Conservation (phyloP, 352 stramenopile genomes). For the Pythium periplocum region DNA sequence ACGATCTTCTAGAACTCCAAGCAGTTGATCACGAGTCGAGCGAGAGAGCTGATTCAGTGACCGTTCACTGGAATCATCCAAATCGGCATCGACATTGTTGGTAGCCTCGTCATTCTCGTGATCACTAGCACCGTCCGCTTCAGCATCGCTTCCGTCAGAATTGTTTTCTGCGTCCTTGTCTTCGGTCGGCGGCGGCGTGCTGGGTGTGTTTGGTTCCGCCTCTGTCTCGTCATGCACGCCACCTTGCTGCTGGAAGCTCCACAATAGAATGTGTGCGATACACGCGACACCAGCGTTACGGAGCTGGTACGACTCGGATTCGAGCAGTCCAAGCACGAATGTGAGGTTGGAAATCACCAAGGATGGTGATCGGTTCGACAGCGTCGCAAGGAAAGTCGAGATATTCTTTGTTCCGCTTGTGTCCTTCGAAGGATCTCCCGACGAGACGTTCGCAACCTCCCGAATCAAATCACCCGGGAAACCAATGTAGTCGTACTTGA, state of each 20-base stretch:
- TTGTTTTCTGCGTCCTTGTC: constrained; percentile 20
- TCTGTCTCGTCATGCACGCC: constrained; percentile 17
- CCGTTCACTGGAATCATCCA: neutral
- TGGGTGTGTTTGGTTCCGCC: neutral
- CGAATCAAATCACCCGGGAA: constrained; percentile 73
- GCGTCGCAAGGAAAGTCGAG: constrained; percentile 55
- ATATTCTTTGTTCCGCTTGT: constrained; percentile 69
- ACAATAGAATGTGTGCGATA: constrained; percentile 68
- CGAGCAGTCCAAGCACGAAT: constrained; percentile 68
- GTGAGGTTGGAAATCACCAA: constrained; percentile 73
- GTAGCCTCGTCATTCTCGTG: constrained; percentile 12
- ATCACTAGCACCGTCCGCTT: constrained; percentile 11
- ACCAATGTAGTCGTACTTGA: constrained; percentile 50
- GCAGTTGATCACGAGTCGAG: constrained; percentile 64
- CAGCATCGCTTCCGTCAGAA: constrained; percentile 4
- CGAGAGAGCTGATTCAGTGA: constrained; percentile 41
- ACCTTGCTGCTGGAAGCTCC: constrained; percentile 62
- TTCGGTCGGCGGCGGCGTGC: constrained; percentile 3
- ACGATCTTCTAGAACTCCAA: constrained; percentile 88
- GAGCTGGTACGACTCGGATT: constrained; percentile 74
- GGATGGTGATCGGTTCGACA: constrained; percentile 57
- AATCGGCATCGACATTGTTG: constrained; percentile 11
- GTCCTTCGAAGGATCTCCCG: constrained; percentile 64
- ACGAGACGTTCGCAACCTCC: constrained; percentile 72
- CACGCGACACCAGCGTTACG: constrained; percentile 73